Conservation (phyloP, 2,329 filamentous ascomycete genomes). For the Ceratocystis albifundus region DNA sequence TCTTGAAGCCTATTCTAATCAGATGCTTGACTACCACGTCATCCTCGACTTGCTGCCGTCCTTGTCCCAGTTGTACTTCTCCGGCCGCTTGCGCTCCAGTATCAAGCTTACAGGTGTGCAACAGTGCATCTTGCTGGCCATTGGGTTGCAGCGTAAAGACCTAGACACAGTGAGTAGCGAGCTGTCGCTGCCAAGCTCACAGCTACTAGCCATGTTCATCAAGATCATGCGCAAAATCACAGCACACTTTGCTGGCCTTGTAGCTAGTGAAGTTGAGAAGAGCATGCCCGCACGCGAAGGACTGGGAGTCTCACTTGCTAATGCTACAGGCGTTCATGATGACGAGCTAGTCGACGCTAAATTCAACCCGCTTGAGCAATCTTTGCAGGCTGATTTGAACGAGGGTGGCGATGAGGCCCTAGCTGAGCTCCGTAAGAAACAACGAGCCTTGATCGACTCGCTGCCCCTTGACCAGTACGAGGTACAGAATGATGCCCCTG, state of each 20-base stretch:
- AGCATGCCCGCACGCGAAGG: conserved; percentile 48
- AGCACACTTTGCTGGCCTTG: conserved; percentile 60
- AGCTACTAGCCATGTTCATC: conserved; percentile 92
- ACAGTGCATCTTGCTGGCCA: conserved; percentile 73
- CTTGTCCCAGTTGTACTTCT: conserved; percentile 76
- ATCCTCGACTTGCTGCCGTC: conserved; percentile 84
- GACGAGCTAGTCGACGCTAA: conserved; percentile 54
- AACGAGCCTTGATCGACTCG: conserved; percentile 79
- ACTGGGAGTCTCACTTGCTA: conserved; percentile 47
- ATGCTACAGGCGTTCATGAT: conserved; percentile 54
- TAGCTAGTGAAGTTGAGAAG: conserved; percentile 61
- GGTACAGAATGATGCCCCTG: conserved; percentile 49
- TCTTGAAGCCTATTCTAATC: conserved; percentile 88
- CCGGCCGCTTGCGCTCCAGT: conserved; percentile 53
- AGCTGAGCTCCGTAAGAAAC: conserved; percentile 60
- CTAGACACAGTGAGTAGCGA: conserved; percentile 72
- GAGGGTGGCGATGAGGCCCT: conserved; percentile 71
- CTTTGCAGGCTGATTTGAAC: conserved; percentile 69
- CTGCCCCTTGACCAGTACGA: conserved; percentile 74
- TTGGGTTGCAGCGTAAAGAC: conserved; percentile 83
- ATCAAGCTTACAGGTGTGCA: conserved; percentile 73
- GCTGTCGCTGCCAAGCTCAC: conserved; percentile 58
- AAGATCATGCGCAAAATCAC: conserved; percentile 88
- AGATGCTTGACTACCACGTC: conserved; percentile 95
- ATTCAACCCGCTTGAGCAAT: conserved; percentile 58